Evolutionary conservation across 2,329 filamentous ascomycete species (phyloP), one percentile per base, ranked within the genome.

Genomic region (Alternaria hordeiaustralica): DNA sequence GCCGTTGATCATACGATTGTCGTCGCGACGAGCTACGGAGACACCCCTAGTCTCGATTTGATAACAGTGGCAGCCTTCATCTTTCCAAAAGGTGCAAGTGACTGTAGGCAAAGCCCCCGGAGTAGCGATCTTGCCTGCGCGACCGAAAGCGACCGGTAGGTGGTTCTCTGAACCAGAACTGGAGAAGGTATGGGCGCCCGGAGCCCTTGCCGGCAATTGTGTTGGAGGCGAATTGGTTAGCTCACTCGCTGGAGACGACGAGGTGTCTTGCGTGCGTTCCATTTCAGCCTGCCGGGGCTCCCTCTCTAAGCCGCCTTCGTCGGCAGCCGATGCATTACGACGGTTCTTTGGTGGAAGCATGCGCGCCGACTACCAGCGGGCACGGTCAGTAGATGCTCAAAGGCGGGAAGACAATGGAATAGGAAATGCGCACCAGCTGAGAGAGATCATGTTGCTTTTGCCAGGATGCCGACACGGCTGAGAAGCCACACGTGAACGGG

Each of bases 31-130:
- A 41, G 36, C 15, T 18, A 41, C 36, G n/a, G 3, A 18, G 36
- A 41, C 36, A 41, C 36, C 36, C 5, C 15, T 6, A 18, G n/a
- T 11, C 36, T 41, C 36, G 36, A 41, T n/a, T 3, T 41, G n/a
- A 18, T 41, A 18, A 6, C 36, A 41, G 1, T 0, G 36, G 5
- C 36, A 41, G n/a, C 36, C 36, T 41, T 41, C 36, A 41, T 41
- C n/a, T 18, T 41, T 6, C 36, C 36, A 41, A 18, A 18, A 6
- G 5, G 26, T 26, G 26, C 2, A 13, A 18, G 33, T 41, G 6
- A 41, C 2, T 6, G 0, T 10, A 18, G 8, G 6, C 2, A 2
- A 41, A 0, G 15, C 0, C 4, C 6, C 33, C 4, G 33, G 33
- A 41, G 33, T 0, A n/a, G 36, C 36, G n/a, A 11, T 18, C 3